phyloP scores from a whole-genome alignment of 345 rosid genomes.

The Pistacia atlantica region DNA sequence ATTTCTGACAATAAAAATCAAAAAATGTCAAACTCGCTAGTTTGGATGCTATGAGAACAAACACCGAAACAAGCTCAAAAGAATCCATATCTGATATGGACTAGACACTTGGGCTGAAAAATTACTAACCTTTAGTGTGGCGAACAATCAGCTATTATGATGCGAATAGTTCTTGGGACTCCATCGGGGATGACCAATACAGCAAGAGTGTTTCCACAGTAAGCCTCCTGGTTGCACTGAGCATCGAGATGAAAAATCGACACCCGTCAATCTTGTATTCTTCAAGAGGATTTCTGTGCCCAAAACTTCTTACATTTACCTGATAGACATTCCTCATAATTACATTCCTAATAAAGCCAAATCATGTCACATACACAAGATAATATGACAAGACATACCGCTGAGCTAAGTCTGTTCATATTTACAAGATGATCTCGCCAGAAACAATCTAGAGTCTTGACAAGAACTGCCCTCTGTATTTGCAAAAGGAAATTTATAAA shows the following conservation, averaged over 20 bases:
- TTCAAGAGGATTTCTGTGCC: constrained; percentile 97
- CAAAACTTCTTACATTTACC: constrained; percentile 95
- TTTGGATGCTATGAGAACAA: not conserved
- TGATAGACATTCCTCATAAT: constrained; percentile 33
- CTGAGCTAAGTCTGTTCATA: constrained; percentile 92
- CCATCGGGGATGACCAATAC: constrained; percentile 82
- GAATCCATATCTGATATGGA: not conserved
- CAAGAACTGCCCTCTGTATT: constrained; percentile 80
- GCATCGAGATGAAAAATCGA: constrained; percentile 94
- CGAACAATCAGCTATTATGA: constrained; percentile 12
- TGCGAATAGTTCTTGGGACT: constrained; percentile 63
- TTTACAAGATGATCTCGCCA: constrained; percentile 97
- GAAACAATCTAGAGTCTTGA: constrained; percentile 81
- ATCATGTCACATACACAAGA: constrained; percentile 1
- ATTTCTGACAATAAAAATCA: not conserved
- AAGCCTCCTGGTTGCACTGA: constrained; percentile 85
- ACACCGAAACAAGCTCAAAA: not conserved
- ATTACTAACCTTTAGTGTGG: not conserved
- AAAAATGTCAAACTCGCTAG: not conserved
- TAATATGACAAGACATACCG: constrained; percentile 46
- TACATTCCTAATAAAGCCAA: constrained; percentile 13
- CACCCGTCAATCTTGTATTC: constrained; percentile 97
- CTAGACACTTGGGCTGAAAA: not conserved
- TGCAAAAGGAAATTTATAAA: constrained; percentile 10
- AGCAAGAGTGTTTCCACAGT: constrained; percentile 76